Base-by-base conservation (phyloP, 306 rosid species). In the Phaseolus lunatus region DNA sequence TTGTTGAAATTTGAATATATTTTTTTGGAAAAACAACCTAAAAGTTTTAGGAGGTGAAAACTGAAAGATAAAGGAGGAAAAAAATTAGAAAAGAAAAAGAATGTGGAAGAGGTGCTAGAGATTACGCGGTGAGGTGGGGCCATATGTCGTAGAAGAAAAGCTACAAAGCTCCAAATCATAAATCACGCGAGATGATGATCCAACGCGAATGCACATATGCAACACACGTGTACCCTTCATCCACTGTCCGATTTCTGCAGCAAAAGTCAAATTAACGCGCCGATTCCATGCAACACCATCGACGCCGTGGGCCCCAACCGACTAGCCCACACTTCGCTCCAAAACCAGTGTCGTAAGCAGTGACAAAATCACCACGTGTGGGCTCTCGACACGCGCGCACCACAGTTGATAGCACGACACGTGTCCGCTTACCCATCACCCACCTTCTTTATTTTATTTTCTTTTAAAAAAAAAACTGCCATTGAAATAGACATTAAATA, bases 291-390 rank as follows among this genome's bases (percentile, higher is more conserved):
- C 76, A 80, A 81, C 73, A 85, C 80, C 43, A 5, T 72, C 12
- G 41, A 41, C 75, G 13, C 37, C 16, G 84, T 70, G 79, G 80
- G 82, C 63, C 87, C 90, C 73, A 48, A 77, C 94, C 88, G 84
- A 86, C 80, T 82, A 20, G 26, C 43, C 26, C 49, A 16, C 83
- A 41, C 74, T 24, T 20, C 79, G 6, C 75, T 89, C 94, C 96
- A 91, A 94, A 92, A 85, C 69, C 3, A 7, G 7, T 80, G 81
- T 50, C 94, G 96, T 94, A 89, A 92, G 98, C 94, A 88, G 80
- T 94, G 98, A 94, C 96, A 80, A 81, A 84, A 94, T 77, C 87
- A 80, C 81, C 74, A 44, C 84, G 31, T 18, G 80, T 84, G 89
- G 75, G 33, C 81, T 43, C 76, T 33, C 50, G 77, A 68, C 95